Evolutionary conservation across 2,329 filamentous ascomycete genomes (phyloP), one percentile per base, ranked within the genome.

Genomic region (Ascosphaera apis): DNA sequence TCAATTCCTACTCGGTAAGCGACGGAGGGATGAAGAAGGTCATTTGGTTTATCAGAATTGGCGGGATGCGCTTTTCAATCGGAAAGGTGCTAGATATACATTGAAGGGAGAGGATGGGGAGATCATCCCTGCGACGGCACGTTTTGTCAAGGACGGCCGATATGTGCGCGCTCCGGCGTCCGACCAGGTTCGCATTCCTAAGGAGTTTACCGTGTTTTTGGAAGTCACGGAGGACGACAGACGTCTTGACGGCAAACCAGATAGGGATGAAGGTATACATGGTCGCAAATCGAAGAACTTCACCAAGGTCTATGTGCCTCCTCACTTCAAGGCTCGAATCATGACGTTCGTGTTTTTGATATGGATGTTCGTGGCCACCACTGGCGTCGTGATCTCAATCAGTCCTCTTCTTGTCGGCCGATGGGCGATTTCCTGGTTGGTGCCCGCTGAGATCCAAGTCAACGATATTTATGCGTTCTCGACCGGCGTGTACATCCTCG

Each of bases 401-500:
- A 58, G 91, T 1, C 91, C 88, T 0, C 66, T 98, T 3, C 63
- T 91, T 4, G 72, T 92, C 48, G 88, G 88, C 2, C 76, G 88
- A 18, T 66, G 65, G 39, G 65, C 95, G 41, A 79, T 93, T 50
- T 71, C 73, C 33, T 58, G 66, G 18, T 57, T 84, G 23, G 70
- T 92, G 31, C 80, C 82, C 3, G 57, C 63, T 1, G 66, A 78
- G 41, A 67, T 79, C 34, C 69, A 69, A 30, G 77, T 86, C 49
- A 98, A 95, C 54, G 88, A 98, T 52, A 78, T 98, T 17, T 95
- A 98, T 48, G 86, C 88, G 9, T 92, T 93, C 53, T 91, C 82
- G 36, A 72, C 88, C 19, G 88, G 88, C 11, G 67, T 91, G 30
- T 92, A 91, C 50, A 61, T 82, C 17, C 62, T 92, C 3, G 81